These are phyloP conservation scores for Terana coerulea DNA, from an alignment of 768 basidiomycete genomes.

Conservation along the genomic window DNA sequence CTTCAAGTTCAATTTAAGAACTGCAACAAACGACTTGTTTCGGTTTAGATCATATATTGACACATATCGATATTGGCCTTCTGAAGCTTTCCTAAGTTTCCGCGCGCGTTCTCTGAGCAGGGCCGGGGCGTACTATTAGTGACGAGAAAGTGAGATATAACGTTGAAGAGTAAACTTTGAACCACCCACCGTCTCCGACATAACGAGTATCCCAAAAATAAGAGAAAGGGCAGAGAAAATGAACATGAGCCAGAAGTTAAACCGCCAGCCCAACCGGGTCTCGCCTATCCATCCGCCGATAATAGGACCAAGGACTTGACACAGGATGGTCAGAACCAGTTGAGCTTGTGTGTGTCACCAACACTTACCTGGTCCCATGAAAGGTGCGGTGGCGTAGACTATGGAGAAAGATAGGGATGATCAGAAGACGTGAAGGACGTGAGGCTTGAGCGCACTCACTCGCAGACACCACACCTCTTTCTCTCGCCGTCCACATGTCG, in stretches of 20 bases:
- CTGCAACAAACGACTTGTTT: conserved; percentile 37
- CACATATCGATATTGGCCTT: conserved; percentile 39
- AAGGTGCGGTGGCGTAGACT: conserved; percentile 56
- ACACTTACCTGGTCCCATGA: conserved; percentile 49
- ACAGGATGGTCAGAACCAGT: neutral
- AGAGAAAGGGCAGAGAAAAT: conserved; percentile 46
- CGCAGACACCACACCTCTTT: conserved; percentile 54
- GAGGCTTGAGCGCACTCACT: neutral
- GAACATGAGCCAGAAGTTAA: conserved; percentile 65
- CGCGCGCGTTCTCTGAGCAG: conserved; percentile 51
- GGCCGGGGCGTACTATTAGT: conserved; percentile 52
- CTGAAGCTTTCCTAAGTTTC: conserved; percentile 39
- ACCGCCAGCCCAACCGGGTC: conserved; percentile 51
- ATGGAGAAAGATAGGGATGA: no score
- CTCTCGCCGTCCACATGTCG: conserved; percentile 56
- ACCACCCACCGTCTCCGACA: conserved; percentile 52
- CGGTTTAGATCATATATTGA: conserved; percentile 46
- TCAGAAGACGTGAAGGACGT: neutral
- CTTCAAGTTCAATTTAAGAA: conserved; percentile 47
- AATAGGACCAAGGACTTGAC: conserved; percentile 58
- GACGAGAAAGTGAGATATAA: neutral
- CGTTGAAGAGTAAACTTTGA: neutral
- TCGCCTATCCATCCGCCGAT: conserved; percentile 59
- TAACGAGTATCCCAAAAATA: conserved; percentile 40
- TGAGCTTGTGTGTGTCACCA: neutral